Base-by-base conservation (phyloP, 208 protist genomes). In the Paratrypanosoma confusum region DNA sequence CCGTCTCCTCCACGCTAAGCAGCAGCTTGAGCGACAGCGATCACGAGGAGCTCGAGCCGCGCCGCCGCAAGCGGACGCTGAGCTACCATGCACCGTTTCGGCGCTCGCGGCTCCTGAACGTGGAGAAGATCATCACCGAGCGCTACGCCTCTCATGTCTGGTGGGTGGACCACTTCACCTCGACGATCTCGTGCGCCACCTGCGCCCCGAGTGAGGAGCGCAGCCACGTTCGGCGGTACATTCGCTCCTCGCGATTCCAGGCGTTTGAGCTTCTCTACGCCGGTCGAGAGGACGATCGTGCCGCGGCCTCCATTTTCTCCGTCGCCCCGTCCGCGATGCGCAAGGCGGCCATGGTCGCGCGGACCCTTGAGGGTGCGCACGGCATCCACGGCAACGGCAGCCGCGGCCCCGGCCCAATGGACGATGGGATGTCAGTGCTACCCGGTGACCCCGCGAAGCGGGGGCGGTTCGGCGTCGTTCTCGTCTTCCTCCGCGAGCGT, bases 101-200 rank as follows among this genome's bases (percentile, higher is more conserved):
- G 28, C 44, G 40, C 29, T 27, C 29, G 13, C 39, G 31, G 11
- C 14, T 50, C 18, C 31, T 50, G 4, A 35, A 50, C 40, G 11
- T 50, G 3, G 44, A 50, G 4, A 33, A 24, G 16, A 50, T 50
- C 32, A 13, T 41, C 24, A 24, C 8, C 21, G 18, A 50, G 1
- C 5, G 44, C 7, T 50, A 50, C 24, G 31, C 26, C 5, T 38
- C 44, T 21, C 44, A 50, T 39, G 44, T 50, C 8, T 50, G 44
- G 44, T 6, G 28, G 6, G 35, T 50, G 10, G 44, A 50, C 32
- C 29, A 39, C 14, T 50, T 50, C 32, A 34, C 14, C 7, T 33
- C 27, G n/a, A 50, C 26, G 25, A 50, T 50, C 32, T 25, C 23
- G 8, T 50, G 44, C 32, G 11, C 44, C 2, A 39, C 31, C 14